Conservation (phyloP, 257 asterid species). For the Primulina tabacum region DNA sequence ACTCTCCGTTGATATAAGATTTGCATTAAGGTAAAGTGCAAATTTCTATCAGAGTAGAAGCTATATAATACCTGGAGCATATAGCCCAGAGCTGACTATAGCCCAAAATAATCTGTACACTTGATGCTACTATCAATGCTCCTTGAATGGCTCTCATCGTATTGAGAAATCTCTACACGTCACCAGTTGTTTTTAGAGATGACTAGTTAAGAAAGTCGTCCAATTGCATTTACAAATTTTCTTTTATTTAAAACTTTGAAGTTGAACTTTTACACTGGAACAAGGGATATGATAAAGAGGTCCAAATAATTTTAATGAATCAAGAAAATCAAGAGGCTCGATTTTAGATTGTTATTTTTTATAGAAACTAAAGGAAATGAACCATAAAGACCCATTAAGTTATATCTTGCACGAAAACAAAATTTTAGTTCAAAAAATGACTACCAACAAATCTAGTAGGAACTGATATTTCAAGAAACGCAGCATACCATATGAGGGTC, state of each 20-base stretch:
- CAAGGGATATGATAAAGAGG: background rate
- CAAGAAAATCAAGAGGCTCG: background rate
- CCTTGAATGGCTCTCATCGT: conserved; percentile 96
- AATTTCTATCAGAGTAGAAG: background rate
- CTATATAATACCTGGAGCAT: conserved; percentile 65
- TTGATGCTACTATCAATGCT: conserved; percentile 88
- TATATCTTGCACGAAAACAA: too few species aligned
- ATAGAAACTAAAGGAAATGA: background rate
- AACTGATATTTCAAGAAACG: background rate
- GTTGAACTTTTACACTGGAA: background rate
- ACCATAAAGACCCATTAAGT: background rate
- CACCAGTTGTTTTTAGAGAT: conserved; percentile 1
- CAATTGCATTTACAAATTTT: background rate
- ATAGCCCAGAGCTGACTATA: conserved; percentile 98
- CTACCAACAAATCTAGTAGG: background rate
- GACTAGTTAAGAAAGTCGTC: background rate
- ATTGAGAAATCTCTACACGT: conserved; percentile 63
- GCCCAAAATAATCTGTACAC: conserved; percentile 92
- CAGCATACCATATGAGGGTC: conserved; percentile 68
- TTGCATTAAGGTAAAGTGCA: background rate
- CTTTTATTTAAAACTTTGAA: background rate
- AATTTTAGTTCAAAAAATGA: background rate
- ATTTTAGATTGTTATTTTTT: background rate
- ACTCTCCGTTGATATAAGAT: background rate
- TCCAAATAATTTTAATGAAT: background rate